Conservation (phyloP, 2,329 filamentous ascomycete species). For the Paramyrothecium roridum region DNA sequence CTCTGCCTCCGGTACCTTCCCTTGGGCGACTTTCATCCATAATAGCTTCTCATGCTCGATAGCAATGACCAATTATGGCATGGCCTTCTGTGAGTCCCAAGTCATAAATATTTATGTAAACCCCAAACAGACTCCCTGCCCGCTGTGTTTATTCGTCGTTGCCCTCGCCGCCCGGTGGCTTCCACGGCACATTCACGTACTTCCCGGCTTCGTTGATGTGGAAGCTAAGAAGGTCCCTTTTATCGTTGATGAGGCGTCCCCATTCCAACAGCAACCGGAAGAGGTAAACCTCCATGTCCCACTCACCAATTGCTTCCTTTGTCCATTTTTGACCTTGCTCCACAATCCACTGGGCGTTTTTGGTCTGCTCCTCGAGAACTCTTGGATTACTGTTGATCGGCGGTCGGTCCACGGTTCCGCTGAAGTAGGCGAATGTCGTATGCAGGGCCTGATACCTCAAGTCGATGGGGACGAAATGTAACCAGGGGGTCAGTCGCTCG, state of each 20-base stretch:
- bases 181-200: conserved; percentile 26
- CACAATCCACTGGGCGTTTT: conserved; percentile 63
- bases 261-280: conserved; percentile 77
- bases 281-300: conserved; percentile 79
- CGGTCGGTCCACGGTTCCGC: conserved; percentile 47
- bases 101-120: too few relatives aligned
- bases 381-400: conserved; percentile 41
- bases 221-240: conserved; percentile 43
- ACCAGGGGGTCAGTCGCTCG: conserved; percentile 69
- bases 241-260: conserved; percentile 66
- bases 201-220: conserved; percentile 21
- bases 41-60: too few relatives aligned
- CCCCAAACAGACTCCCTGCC: too few relatives aligned
- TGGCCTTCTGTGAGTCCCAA: too few relatives aligned
- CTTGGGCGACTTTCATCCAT: too few relatives aligned
- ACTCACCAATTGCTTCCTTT: conserved; percentile 57
- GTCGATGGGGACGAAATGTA: conserved; percentile 79
- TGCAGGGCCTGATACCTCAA: conserved; percentile 70
- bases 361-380: conserved; percentile 40
- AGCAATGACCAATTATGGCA: too few relatives aligned
- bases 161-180: conserved; percentile 4
- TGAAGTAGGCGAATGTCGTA: conserved; percentile 72
- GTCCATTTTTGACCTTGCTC: conserved; percentile 65
- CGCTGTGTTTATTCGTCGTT: conserved; percentile 6
- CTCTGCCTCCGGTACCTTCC: too few relatives aligned